phyloP scores from a whole-genome alignment of 2,329 filamentous ascomycete species.

The Aureobasidium sp. region DNA sequence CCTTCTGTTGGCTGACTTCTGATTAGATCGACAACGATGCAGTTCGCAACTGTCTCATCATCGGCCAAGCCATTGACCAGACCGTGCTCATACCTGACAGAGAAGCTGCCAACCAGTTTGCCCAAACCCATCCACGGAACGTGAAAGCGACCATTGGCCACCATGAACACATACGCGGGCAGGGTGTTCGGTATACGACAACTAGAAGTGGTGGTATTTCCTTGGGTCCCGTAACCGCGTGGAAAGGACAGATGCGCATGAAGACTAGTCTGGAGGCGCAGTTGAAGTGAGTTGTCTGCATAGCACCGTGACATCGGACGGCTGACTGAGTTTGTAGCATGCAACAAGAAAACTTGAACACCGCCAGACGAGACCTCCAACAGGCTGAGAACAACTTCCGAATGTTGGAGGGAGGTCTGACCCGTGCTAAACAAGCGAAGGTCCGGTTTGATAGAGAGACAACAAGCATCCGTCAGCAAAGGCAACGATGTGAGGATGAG shows the following conservation, averaged over 20 bases:
- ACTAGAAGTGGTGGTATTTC: conserved; percentile 54
- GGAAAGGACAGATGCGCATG: conserved; percentile 66
- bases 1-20: conserved; percentile 26
- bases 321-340: conserved; percentile 26
- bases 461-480: conserved; percentile 57
- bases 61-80: conserved; percentile 86
- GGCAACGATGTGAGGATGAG: conserved; percentile 68
- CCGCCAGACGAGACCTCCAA: conserved; percentile 52
- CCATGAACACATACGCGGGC: conserved; percentile 52
- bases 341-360: conserved; percentile 45
- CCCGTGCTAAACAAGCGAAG: conserved; percentile 56
- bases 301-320: not conserved
- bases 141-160: conserved; percentile 77
- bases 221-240: conserved; percentile 60
- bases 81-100: conserved; percentile 78
- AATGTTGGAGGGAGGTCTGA: conserved; percentile 53
- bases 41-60: conserved; percentile 85
- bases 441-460: conserved; percentile 53
- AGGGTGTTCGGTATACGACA: conserved; percentile 67
- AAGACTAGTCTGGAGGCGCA: conserved; percentile 35
- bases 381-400: conserved; percentile 57
- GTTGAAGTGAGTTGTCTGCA: conserved; percentile 19
- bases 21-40: conserved; percentile 77
- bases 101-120: conserved; percentile 71
- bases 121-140: conserved; percentile 75